These are phyloP conservation scores for Heliamphora pulchella DNA, from an alignment of 179 eudicot species.

Conservation along the genomic window DNA sequence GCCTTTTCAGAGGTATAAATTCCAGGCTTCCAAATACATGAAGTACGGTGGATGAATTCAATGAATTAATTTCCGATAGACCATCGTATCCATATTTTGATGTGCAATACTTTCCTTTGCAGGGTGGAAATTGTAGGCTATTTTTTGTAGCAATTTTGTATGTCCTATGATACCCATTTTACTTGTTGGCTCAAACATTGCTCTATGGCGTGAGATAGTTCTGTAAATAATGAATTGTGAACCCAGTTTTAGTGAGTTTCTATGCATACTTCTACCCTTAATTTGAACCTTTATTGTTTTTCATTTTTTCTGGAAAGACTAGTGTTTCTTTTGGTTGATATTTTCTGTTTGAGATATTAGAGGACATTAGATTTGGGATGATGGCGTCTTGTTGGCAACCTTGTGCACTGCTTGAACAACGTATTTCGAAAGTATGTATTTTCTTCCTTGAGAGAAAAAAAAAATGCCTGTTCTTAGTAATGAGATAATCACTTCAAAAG, in stretches of 20 bases:
- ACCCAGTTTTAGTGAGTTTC: neutral
- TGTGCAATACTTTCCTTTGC: neutral
- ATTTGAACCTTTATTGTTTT: neutral
- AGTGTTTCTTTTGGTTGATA: neutral
- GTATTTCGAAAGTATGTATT: neutral
- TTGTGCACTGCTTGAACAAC: neutral
- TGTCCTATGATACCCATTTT: neutral
- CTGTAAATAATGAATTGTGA: neutral
- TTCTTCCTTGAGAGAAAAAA: neutral
- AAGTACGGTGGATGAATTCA: neutral
- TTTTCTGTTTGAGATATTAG: neutral
- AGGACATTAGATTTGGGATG: neutral
- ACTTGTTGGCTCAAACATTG: neutral
- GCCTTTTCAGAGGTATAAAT: slow-evolving; percentile 77
- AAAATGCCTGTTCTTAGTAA: neutral
- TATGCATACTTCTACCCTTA: neutral
- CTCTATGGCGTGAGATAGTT: neutral
- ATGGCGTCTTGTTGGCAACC: neutral
- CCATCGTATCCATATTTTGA: neutral
- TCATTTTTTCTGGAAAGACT: neutral
- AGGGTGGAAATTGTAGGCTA: neutral
- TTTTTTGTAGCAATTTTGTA: neutral
- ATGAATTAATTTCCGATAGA: neutral
- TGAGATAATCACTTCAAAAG: neutral
- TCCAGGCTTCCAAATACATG: neutral